Evolutionary conservation across 2,329 filamentous ascomycete species (phyloP).

Genomic region (Coniochaeta ligniaria): DNA sequence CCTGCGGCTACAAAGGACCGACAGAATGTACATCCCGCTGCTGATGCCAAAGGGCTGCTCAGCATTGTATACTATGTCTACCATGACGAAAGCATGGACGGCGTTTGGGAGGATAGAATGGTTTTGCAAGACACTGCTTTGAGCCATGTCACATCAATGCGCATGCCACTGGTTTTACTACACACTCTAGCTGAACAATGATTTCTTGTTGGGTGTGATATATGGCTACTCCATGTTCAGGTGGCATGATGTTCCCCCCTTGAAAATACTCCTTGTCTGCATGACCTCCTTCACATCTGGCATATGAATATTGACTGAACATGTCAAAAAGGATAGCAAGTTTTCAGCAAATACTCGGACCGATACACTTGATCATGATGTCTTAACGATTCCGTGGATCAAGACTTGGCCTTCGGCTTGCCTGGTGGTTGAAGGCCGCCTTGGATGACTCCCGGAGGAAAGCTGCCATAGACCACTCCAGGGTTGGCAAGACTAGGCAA

Average conservation of each 20-base stretch:
- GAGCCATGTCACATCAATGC: not conserved
- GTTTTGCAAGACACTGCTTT: not conserved
- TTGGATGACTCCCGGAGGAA: not conserved
- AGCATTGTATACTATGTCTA: conserved; percentile 1
- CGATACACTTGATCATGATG: not conserved
- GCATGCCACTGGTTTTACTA: not conserved
- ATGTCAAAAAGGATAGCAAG: not conserved
- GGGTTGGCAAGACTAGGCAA: not conserved
- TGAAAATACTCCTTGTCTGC: not conserved
- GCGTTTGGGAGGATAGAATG: conserved; percentile 1
- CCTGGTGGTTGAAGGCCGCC: not conserved
- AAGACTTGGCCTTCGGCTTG: not conserved
- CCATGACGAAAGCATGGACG: conserved; percentile 1
- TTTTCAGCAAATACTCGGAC: not conserved
- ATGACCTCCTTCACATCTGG: not conserved
- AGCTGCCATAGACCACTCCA: not conserved
- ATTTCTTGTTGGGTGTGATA: not conserved
- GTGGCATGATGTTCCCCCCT: not conserved
- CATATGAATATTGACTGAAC: not conserved
- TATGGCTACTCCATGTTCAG: not conserved
- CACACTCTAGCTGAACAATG: not conserved
- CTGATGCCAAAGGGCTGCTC: not conserved
- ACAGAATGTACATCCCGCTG: not conserved
- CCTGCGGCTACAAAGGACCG: not conserved
- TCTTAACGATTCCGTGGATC: not conserved